Percentiles rank a stretch among this genome's conserved stretches.
Evolutionary conservation across 768 basidiomycete species (phyloP).

Genomic region (Mrakia hoshinonis): DNA sequence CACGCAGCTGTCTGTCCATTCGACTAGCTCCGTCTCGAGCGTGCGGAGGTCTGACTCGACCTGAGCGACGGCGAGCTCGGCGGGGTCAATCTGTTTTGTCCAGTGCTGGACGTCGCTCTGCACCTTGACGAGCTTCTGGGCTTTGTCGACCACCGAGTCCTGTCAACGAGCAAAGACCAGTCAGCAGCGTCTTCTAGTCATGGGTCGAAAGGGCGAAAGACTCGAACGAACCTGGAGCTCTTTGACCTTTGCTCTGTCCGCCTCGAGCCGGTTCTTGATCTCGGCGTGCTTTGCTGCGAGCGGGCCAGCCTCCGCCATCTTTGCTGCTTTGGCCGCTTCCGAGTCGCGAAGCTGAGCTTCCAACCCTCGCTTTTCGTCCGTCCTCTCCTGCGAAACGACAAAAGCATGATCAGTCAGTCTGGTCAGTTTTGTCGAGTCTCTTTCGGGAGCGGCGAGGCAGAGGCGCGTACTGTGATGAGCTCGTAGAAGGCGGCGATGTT

Average conservation of each 20-base stretch:
- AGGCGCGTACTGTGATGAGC: slow-evolving; percentile 34
- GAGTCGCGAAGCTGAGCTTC: not conserved
- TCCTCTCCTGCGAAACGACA: slow-evolving; percentile 11
- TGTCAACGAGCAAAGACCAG: not conserved
- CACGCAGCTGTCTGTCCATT: slow-evolving; percentile 17
- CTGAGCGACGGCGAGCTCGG: not conserved
- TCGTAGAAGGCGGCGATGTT: slow-evolving; percentile 53
- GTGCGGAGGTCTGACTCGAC: not conserved
- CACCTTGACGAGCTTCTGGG: not conserved
- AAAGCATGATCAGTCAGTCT: too few species aligned
- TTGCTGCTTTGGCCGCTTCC: not conserved
- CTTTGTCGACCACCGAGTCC: not conserved
- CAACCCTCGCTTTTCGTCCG: not conserved
- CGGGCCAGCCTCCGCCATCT: not conserved
- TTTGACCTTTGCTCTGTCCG: too few species aligned
- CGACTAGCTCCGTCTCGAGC: not conserved
- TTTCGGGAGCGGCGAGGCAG: too few species aligned
- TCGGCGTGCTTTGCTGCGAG: not conserved
- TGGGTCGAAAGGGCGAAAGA: not conserved
- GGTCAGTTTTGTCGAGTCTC: too few species aligned
- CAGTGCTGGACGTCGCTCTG: not conserved
- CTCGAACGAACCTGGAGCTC: too few species aligned
- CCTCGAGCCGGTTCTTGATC: slow-evolving; percentile 33
- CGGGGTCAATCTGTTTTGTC: not conserved
- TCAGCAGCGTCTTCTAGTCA: not conserved